Percentiles rank a stretch among this genome's conserved stretches.
phyloP scores from a whole-genome alignment of 2,329 filamentous ascomycete species.

The Amphichorda felina region DNA sequence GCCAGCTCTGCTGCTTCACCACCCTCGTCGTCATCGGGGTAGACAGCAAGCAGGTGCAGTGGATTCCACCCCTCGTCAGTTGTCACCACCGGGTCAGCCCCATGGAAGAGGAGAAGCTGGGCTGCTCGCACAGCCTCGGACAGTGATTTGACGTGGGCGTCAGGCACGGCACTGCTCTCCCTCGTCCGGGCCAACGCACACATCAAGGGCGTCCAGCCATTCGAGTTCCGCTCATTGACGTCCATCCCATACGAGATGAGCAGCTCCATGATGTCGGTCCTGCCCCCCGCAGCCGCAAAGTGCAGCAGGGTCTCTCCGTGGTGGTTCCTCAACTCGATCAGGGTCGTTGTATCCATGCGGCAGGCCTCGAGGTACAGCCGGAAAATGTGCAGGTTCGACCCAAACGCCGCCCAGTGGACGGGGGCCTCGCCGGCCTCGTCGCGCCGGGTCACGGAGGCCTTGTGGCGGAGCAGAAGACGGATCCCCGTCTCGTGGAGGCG shows the following conservation, averaged over 20 bases:
- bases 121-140: slow-evolving; percentile 5
- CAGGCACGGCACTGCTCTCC: neutral
- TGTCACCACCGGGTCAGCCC: slow-evolving; percentile 7
- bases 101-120: slow-evolving; percentile 10
- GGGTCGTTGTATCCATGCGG: slow-evolving; percentile 1
- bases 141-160: slow-evolving; percentile 1
- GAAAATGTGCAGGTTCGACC: slow-evolving; percentile 7
- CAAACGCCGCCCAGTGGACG: slow-evolving; percentile 9
- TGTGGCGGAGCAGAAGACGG: slow-evolving; percentile 8
- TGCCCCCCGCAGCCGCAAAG: slow-evolving; percentile 13
- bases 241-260: slow-evolving; percentile 8
- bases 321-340: slow-evolving; percentile 6
- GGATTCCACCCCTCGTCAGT: slow-evolving; percentile 14
- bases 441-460: slow-evolving; percentile 6
- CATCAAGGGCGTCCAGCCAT: slow-evolving; percentile 17
- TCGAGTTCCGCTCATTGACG: slow-evolving; percentile 9
- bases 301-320: slow-evolving; percentile 14
- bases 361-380: slow-evolving; percentile 8
- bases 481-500: slow-evolving; percentile 5
- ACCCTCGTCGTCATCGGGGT: slow-evolving; percentile 1
- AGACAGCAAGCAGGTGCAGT: slow-evolving; percentile 10
- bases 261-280: slow-evolving; percentile 8
- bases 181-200: slow-evolving; percentile 11
- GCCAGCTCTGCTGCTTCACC: slow-evolving; percentile 4
- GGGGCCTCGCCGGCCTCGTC: slow-evolving; percentile 11